These are phyloP conservation scores for Cucumis cinereus DNA, from an alignment of 306 rosid genomes.

Conservation along the genomic window DNA sequence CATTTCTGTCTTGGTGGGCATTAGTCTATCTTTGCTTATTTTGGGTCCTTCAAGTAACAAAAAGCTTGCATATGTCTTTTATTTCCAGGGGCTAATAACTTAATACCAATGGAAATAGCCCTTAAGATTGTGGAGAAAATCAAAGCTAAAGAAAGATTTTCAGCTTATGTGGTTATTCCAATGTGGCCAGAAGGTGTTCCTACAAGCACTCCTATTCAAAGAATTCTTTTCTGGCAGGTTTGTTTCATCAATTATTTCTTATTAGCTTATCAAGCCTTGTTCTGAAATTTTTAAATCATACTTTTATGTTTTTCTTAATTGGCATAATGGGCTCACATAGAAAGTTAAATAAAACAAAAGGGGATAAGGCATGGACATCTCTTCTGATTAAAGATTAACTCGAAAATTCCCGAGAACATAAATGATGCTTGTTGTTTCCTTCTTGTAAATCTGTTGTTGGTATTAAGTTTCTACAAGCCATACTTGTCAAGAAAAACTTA, in stretches of 20 bases:
- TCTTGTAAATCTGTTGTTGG: not conserved
- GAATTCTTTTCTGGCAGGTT: conserved; percentile 92
- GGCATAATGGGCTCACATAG: not conserved
- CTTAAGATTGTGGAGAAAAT: conserved; percentile 63
- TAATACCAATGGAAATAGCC: conserved; percentile 79
- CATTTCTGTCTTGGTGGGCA: not conserved
- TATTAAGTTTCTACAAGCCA: not conserved
- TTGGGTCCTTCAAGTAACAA: not conserved
- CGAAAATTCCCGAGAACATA: not conserved
- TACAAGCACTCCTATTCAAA: conserved; percentile 42
- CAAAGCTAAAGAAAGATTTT: conserved; percentile 54
- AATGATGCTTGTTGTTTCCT: not conserved
- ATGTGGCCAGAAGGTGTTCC: conserved; percentile 98
- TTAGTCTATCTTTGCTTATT: not conserved
- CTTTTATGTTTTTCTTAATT: not conserved
- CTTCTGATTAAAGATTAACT: not conserved
- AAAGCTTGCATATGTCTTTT: not conserved
- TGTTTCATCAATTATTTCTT: not conserved
- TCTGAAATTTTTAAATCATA: not conserved
- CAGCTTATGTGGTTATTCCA: conserved; percentile 56
- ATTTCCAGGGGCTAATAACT: conserved; percentile 57
- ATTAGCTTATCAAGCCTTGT: not conserved
- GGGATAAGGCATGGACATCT: not conserved
- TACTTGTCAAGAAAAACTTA: not conserved
- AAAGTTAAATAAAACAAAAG: not conserved